A percentile compares a stretch with the other conserved stretches of the same genome.
phyloP scores from a whole-genome alignment of 2,329 filamentous ascomycete genomes.

The Botryotinia calthae region DNA sequence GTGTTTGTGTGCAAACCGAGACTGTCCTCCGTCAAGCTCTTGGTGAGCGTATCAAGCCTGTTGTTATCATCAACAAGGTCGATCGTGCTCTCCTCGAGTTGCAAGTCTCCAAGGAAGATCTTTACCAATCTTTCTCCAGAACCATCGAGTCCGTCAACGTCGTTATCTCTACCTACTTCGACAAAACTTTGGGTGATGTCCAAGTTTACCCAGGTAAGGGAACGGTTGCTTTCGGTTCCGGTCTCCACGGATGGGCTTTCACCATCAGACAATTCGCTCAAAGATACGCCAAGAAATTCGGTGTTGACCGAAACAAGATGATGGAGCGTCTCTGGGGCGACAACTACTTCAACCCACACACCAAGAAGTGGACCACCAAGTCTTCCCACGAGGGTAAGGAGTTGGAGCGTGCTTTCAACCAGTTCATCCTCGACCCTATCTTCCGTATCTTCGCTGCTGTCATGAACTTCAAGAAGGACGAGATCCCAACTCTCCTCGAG shows the following conservation, averaged over 20 bases:
- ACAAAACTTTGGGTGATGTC: constrained; percentile 94
- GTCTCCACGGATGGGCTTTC: constrained; percentile 99
- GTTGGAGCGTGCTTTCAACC: constrained; percentile 98
- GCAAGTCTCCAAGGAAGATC: constrained; percentile 96
- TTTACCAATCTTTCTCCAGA: constrained; percentile 99
- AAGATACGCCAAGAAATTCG: constrained; percentile 99
- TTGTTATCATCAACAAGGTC: constrained; percentile 99
- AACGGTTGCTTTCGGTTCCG: constrained; percentile 98
- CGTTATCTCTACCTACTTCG: constrained; percentile 98
- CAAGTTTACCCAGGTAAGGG: constrained; percentile 98
- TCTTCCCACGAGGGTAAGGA: constrained; percentile 78
- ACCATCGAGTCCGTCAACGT: constrained; percentile 99
- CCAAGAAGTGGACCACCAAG: constrained; percentile 99
- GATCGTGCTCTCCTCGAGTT: constrained; percentile 99
- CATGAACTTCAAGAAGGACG: constrained; percentile 99
- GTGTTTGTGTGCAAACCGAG: constrained; percentile 99
- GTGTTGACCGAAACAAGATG: constrained; percentile 99
- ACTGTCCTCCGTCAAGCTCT: constrained; percentile 98
- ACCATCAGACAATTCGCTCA: constrained; percentile 96
- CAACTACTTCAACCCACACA: constrained; percentile 99
- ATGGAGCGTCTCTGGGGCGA: constrained; percentile 99
- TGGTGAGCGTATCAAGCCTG: constrained; percentile 99
- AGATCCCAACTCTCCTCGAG: constrained; percentile 75
- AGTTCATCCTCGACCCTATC: constrained; percentile 99
- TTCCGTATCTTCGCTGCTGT: constrained; percentile 97